phyloP scores from a whole-genome alignment of 108 stramenopile species.

The Discostella pseudostelligera region DNA sequence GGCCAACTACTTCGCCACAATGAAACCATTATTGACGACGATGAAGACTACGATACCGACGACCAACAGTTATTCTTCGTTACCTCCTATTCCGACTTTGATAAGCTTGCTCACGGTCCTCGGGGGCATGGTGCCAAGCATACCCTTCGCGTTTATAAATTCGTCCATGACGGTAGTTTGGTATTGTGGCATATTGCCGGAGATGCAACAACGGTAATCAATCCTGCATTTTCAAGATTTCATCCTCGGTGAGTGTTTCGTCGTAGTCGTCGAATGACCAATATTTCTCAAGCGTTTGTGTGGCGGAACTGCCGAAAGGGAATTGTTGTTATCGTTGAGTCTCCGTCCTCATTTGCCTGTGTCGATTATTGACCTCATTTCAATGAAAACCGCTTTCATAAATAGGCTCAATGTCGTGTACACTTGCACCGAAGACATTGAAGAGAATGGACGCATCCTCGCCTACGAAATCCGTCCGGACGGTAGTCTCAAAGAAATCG shows the following conservation, averaged over 20 bases:
- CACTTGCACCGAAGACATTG: constrained; percentile 94
- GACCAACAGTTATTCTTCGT: constrained; percentile 70
- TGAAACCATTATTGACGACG: not conserved
- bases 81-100: constrained; percentile 72
- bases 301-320: too few relatives aligned
- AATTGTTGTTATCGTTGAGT: too few relatives aligned
- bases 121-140: constrained; percentile 77
- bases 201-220: constrained; percentile 67
- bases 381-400: too few relatives aligned
- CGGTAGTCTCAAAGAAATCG: constrained; percentile 66
- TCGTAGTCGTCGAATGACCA: not conserved
- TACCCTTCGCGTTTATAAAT: constrained; percentile 79
- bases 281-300: not conserved
- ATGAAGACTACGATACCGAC: constrained; percentile 14
- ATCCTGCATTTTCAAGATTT: constrained; percentile 92
- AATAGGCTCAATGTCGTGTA: constrained; percentile 88
- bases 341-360: too few relatives aligned
- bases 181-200: constrained; percentile 81
- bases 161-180: constrained; percentile 82
- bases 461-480: constrained; percentile 68
- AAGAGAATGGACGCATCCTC: constrained; percentile 84
- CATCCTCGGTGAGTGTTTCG: constrained; percentile 62
- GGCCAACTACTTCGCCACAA: not conserved
- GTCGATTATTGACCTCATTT: too few relatives aligned
- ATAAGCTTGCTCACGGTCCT: constrained; percentile 91